A percentile compares a stretch with the other conserved stretches of the same genome.
These are phyloP conservation scores for Cladochytrium tenue DNA, from an alignment of 371 early-diverging fungal genomes.

Conservation along the genomic window DNA sequence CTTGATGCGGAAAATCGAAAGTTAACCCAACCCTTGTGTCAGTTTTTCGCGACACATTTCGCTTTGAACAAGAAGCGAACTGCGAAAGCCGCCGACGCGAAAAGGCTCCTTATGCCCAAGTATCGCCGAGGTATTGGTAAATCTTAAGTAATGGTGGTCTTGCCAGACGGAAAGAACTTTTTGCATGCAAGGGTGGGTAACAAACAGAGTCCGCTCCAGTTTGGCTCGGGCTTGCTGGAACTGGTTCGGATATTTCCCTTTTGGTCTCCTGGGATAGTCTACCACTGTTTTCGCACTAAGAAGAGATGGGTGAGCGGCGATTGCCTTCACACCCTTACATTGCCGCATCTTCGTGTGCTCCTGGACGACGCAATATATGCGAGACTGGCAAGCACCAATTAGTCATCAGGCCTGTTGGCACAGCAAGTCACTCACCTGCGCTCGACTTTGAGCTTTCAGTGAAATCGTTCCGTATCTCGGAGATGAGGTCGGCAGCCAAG, in stretches of 20 bases:
- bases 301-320: no score
- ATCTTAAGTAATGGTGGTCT: constrained; percentile 29
- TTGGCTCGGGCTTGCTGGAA: constrained; percentile 41
- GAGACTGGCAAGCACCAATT: not conserved
- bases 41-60: constrained; percentile 53
- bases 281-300: no score
- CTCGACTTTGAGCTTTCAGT: constrained; percentile 44
- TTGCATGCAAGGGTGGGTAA: constrained; percentile 37
- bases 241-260: constrained; percentile 42
- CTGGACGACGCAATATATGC: constrained; percentile 19
- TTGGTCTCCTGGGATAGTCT: constrained; percentile 23
- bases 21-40: constrained; percentile 38
- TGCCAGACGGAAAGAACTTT: constrained; percentile 40
- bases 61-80: constrained; percentile 51
- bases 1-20: not conserved
- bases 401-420: not conserved
- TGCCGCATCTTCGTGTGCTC: constrained; percentile 27
- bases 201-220: constrained; percentile 39
- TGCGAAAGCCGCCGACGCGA: constrained; percentile 44
- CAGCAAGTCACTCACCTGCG: constrained; percentile 27
- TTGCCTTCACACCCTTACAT: not conserved
- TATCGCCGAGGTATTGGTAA: constrained; percentile 42
- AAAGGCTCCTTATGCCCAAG: constrained; percentile 37
- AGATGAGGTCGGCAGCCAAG: constrained; percentile 24
- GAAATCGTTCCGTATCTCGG: constrained; percentile 39